Evolutionary conservation across 768 basidiomycete species (phyloP).

Genomic region (Cantharellus cinnabarinus): DNA sequence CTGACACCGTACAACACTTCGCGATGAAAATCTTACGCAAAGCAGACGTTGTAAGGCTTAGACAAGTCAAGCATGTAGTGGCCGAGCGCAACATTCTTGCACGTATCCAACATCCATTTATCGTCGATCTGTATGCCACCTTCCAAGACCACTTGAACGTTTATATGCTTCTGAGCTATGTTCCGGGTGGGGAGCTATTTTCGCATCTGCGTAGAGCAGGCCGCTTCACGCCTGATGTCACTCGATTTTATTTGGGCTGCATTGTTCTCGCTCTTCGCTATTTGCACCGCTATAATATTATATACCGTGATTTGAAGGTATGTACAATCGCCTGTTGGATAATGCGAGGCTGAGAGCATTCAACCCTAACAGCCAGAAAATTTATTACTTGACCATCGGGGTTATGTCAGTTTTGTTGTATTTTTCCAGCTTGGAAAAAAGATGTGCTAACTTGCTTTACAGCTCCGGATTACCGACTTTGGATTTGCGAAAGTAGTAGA

Average conservation of each 20-base stretch:
- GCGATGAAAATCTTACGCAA: slow-evolving; percentile 84
- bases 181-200: slow-evolving; percentile 94
- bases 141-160: slow-evolving; percentile 94
- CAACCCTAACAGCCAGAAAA: slow-evolving; percentile 48
- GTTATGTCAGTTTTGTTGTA: slow-evolving; percentile 27
- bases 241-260: slow-evolving; percentile 91
- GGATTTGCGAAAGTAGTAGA: slow-evolving; percentile 96
- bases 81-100: slow-evolving; percentile 89
- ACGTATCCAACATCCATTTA: slow-evolving; percentile 79
- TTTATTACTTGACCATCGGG: slow-evolving; percentile 79
- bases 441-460: too few species aligned
- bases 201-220: slow-evolving; percentile 88
- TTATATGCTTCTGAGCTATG: slow-evolving; percentile 93
- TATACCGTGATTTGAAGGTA: slow-evolving; percentile 84
- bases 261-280: slow-evolving; percentile 91
- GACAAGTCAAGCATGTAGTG: slow-evolving; percentile 96
- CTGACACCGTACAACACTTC: slow-evolving; percentile 40
- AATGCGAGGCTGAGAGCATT: too few species aligned
- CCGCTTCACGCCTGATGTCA: slow-evolving; percentile 90
- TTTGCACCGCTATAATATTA: slow-evolving; percentile 88
- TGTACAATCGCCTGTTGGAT: too few species aligned
- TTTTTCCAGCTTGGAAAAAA: too few species aligned
- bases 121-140: slow-evolving; percentile 88
- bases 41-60: slow-evolving; percentile 65
- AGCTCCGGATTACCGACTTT: slow-evolving; percentile 82